Percentiles rank a stretch among this genome's conserved stretches.
Conservation (phyloP, 1,284 basidiomycete genomes). For the Ustilago bromivora region DNA sequence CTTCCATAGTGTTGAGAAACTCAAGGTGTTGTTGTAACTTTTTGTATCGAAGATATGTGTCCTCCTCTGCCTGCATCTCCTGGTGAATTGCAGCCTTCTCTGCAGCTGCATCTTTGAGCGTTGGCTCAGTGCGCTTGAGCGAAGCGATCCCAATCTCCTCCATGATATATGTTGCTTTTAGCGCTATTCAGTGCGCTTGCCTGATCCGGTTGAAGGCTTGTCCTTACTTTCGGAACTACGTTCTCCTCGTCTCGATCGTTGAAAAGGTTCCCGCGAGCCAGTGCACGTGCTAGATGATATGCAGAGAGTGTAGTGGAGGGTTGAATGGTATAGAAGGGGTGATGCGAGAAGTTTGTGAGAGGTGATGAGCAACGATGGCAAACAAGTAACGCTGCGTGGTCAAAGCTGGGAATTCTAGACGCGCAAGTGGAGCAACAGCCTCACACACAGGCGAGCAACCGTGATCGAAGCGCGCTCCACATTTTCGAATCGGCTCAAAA, state of each 20-base stretch:
- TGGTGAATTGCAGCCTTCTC: constrained; percentile 62
- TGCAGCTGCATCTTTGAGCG: constrained; percentile 58
- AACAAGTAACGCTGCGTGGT: constrained; percentile 11
- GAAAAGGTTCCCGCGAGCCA: background rate
- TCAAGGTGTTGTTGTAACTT: constrained; percentile 69
- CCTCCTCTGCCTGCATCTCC: constrained; percentile 60
- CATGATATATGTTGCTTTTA: constrained; percentile 32
- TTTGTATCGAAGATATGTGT: constrained; percentile 67
- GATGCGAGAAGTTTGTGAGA: background rate
- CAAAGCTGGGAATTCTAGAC: constrained; percentile 32
- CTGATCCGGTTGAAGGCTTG: background rate
- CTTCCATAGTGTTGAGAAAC: constrained; percentile 69
- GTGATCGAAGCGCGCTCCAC: constrained; percentile 48
- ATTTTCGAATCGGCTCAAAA: constrained; percentile 15
- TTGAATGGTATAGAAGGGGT: background rate
- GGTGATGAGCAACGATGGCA: background rate
- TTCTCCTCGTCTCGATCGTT: background rate
- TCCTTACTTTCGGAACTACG: background rate
- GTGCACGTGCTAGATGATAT: background rate
- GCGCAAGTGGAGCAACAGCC: constrained; percentile 51
- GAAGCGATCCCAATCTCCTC: constrained; percentile 67
- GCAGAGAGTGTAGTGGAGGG: background rate
- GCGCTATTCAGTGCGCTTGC: background rate
- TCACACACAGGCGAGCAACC: constrained; percentile 1
- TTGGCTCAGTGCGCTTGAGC: constrained; percentile 55